Conservation (phyloP, 2,329 filamentous ascomycete species). For the Colletotrichum sidae region DNA sequence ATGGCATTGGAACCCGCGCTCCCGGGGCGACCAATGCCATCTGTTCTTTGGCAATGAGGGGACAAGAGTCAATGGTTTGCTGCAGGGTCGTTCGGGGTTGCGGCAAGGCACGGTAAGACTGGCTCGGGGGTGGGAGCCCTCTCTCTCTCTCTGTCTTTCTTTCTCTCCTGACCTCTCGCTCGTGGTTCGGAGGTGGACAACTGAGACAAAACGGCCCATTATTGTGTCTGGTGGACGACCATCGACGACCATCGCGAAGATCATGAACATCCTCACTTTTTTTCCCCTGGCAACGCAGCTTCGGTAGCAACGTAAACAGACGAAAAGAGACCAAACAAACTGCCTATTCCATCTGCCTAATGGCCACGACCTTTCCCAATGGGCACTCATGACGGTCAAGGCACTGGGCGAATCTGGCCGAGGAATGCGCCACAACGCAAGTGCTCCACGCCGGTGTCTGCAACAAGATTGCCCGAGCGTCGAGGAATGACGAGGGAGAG, state of each 20-base stretch:
- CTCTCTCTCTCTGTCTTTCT: neutral
- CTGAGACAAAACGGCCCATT: too few species aligned
- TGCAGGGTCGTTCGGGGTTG: conserved; percentile 10
- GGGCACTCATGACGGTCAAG: conserved; percentile 30
- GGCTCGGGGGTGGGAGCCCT: neutral
- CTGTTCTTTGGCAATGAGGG: neutral
- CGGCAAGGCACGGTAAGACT: conserved; percentile 22
- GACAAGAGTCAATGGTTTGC: conserved; percentile 16
- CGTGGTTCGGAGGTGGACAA: too few species aligned
- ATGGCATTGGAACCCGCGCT: conserved; percentile 24
- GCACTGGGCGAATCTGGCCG: conserved; percentile 34
- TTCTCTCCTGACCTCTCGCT: neutral
- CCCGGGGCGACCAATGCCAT: conserved; percentile 28
- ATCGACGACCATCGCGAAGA: conserved; percentile 1
- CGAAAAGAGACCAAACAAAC: conserved; percentile 27
- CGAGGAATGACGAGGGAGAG: conserved; percentile 37
- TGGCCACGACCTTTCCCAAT: conserved; percentile 15
- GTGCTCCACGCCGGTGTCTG: conserved; percentile 35
- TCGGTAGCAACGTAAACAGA: conserved; percentile 22
- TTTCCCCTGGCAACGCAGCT: neutral
- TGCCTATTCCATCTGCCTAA: conserved; percentile 16
- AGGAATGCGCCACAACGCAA: conserved; percentile 36
- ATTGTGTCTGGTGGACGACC: neutral
- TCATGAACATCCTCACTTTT: conserved; percentile 4
- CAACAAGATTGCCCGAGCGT: conserved; percentile 38